Evolutionary conservation across 2,329 filamentous ascomycete species (phyloP), one percentile per base, ranked within the genome.

Genomic region (Madurella mycetomatis): DNA sequence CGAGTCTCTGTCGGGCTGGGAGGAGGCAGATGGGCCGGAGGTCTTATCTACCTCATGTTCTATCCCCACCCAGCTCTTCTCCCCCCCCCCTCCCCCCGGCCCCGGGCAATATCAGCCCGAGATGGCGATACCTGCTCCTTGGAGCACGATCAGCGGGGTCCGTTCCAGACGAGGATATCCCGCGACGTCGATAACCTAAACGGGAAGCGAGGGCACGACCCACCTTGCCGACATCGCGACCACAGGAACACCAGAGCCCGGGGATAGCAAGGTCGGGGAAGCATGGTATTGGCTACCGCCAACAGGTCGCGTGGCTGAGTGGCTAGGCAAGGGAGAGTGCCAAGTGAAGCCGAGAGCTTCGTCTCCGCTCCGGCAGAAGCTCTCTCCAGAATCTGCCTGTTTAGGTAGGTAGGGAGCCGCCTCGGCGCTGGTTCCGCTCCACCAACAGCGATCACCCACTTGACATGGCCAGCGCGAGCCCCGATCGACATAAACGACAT

Each of bases 1-100:
- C 9, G 15, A n/a, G 25, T 12, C 18, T 39, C 31, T 51, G n/a
- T 13, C 25, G 2, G 3, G 49, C 16, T 18, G 30, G 40, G 30
- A 48, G 31, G 16, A 40, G 15, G 37, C 30, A 43, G 43, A 42
- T 32, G 53, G 49, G 41, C 17, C 15, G 31, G 15, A 31, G 12
- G 41, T 49, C 51, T 60, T 58, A 60, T 60, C 51, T 58, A 58
- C 49, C 41, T 37, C 34, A 12, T 12, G 18, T 16, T 37, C 41
- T 45, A 13, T 47, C 42, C 42, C 37, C 34, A 41, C 34, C 34
- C 11, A 11, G 31, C 16, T 34, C 39, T 17, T 47, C 15, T n/a
- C 30, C 25, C 11, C n/a, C 9, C 17, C 25, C 19, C n/a, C 37
- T 30, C 25, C 30, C 17, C 11, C 34, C 25, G 39, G 11, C 37